Percentiles rank a stretch among this genome's conserved stretches.
phyloP scores from a whole-genome alignment of 1,139 yeast species.

The Groenewaldozyma sp. region DNA sequence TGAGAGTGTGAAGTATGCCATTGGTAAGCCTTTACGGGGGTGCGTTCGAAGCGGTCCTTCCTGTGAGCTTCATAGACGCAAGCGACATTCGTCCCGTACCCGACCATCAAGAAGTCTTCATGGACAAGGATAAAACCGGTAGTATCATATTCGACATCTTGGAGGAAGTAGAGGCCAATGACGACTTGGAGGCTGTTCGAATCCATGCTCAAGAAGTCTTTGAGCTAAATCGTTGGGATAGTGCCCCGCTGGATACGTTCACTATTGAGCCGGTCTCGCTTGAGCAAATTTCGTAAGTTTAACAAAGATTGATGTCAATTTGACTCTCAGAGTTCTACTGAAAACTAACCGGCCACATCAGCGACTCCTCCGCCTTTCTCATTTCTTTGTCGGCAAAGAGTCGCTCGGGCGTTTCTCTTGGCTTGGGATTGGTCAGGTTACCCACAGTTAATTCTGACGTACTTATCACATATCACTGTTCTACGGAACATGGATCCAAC shows the following conservation, averaged over 20 bases:
- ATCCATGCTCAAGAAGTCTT: constrained; percentile 38
- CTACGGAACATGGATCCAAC: not conserved
- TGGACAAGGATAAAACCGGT: constrained; percentile 40
- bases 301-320: no score
- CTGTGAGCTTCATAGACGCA: constrained; percentile 56
- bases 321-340: no score
- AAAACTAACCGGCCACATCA: no score
- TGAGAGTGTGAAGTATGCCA: not conserved
- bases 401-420: no score
- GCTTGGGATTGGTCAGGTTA: constrained; percentile 47
- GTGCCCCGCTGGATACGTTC: not conserved
- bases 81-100: constrained; percentile 71
- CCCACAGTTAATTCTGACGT: constrained; percentile 50
- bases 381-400: no score
- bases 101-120: constrained; percentile 80
- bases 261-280: no score
- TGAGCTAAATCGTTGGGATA: constrained; percentile 24
- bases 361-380: no score
- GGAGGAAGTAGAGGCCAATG: constrained; percentile 40
- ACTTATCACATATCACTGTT: constrained; percentile 40
- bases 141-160: constrained; percentile 65
- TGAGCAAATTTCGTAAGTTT: no score
- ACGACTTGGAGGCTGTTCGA: constrained; percentile 32
- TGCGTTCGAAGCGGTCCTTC: constrained; percentile 51
- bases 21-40: constrained; percentile 56